Evolutionary conservation across 108 stramenopile genomes (phyloP).

Genomic region (Cyclotella cryptica): DNA sequence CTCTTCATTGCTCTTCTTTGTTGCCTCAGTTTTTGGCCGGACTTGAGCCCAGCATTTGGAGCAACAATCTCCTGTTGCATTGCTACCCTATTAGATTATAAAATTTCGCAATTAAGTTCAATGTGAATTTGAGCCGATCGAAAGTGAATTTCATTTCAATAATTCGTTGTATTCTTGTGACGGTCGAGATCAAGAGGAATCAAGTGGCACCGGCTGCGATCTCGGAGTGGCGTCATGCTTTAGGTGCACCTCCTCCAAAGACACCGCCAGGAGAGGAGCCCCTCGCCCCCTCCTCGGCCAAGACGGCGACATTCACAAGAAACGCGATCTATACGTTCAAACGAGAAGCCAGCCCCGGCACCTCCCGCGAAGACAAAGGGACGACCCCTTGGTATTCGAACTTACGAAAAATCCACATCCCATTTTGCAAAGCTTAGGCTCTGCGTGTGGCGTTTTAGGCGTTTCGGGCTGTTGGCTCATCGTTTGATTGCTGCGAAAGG

Average conservation of each 20-base stretch:
- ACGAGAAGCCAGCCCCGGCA: neutral
- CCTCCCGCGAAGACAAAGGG: neutral
- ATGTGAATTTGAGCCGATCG: no score
- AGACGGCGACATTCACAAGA: no score
- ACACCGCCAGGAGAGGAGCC: no score
- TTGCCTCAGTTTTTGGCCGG: slow-evolving; percentile 49
- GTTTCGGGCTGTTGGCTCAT: slow-evolving; percentile 77
- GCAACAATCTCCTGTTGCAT: slow-evolving; percentile 76
- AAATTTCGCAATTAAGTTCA: neutral
- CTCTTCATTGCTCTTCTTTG: neutral
- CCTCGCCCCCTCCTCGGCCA: no score
- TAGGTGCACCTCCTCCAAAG: no score
- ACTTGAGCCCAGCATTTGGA: slow-evolving; percentile 80
- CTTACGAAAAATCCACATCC: slow-evolving; percentile 88
- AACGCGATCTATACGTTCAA: neutral
- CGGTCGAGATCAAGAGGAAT: no score
- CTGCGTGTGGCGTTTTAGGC: slow-evolving; percentile 51
- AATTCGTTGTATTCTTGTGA: no score
- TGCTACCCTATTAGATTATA: slow-evolving; percentile 58
- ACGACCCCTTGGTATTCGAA: neutral
- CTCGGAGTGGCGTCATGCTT: no score
- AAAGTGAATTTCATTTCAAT: no score
- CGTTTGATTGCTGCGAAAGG: neutral
- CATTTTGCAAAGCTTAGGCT: slow-evolving; percentile 72
- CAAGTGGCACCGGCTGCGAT: no score